Evolutionary conservation across 1,284 basidiomycete genomes (phyloP), one percentile per base, ranked within the genome.

Genomic region (Stygiomarasmius scandens): DNA sequence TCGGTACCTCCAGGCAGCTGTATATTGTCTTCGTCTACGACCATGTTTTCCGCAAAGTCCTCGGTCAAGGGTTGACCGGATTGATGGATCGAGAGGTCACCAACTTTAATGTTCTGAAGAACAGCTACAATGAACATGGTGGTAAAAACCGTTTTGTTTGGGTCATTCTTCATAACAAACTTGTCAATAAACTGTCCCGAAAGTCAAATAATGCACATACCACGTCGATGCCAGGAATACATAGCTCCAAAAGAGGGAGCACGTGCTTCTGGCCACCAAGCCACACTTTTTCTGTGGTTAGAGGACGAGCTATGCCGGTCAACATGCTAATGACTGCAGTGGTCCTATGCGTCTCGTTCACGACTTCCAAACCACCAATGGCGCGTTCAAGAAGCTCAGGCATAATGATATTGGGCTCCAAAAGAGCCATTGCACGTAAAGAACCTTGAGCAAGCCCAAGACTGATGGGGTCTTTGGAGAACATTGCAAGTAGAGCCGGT

Each of bases 301-400:
- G 76, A 8, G 93, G 90, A 3, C 88, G 80, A 22, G 93, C 82
- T 20, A 96, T 85, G 1, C 87, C 87, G 19, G 91, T 85, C n/a
- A 99, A 81, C 66, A 93, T 91, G 56, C 90, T 93, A 55, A 98
- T 83, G 27, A 95, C 93, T 1, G 95, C 92, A 1, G 93, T 93
- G 2, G 95, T 96, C 27, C 95, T 80, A 70, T 96, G 93, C 0
- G 95, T 97, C 77, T 98, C 95, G 63, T 95, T 94, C n/a, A 97
- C 84, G 16, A 89, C 89, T 71, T 98, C 96, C 14, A 99, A 78
- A 0, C 95, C 95, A 48, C 90, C 85, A 63, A 96, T 95, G 3
- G 95, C 92, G 27, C 96, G 86, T 67, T 98, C 95, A 41, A 99
- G 80, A 8, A 99, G 80, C 34, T 95, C 90, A 0, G 96, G 96